Conservation (phyloP, 2,329 filamentous ascomycete genomes). For the Cladorrhinum sp. region DNA sequence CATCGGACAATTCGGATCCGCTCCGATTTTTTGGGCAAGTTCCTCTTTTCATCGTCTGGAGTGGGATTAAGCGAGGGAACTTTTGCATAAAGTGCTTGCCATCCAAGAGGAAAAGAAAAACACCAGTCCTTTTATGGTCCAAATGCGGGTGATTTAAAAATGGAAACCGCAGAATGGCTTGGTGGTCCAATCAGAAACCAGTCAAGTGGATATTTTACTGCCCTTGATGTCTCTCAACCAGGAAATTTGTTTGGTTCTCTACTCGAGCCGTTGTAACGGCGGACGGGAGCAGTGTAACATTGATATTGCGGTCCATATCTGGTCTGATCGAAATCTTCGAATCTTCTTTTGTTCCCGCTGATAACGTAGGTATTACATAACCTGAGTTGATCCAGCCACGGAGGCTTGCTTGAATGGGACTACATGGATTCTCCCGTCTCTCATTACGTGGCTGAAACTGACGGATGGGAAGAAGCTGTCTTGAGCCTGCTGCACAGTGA, state of each 20-base stretch:
- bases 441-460: not conserved
- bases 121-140: not conserved
- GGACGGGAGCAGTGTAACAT: not conserved
- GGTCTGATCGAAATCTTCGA: not conserved
- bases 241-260: not conserved
- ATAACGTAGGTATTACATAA: not conserved
- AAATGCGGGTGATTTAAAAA: not conserved
- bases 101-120: not conserved
- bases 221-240: not conserved
- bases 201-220: not conserved
- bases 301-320: not conserved
- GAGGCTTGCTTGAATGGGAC: not conserved
- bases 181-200: not conserved
- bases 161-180: not conserved
- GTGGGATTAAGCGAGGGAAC: not conserved
- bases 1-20: not conserved
- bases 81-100: constrained; percentile 1
- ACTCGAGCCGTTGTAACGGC: not conserved
- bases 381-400: not conserved
- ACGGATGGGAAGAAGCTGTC: no score
- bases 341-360: not conserved
- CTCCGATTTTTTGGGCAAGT: not conserved
- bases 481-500: no score
- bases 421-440: no score
- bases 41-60: not conserved